Base-by-base conservation (phyloP, 1,139 yeast genomes). In the Kodamaea alishanica region DNA sequence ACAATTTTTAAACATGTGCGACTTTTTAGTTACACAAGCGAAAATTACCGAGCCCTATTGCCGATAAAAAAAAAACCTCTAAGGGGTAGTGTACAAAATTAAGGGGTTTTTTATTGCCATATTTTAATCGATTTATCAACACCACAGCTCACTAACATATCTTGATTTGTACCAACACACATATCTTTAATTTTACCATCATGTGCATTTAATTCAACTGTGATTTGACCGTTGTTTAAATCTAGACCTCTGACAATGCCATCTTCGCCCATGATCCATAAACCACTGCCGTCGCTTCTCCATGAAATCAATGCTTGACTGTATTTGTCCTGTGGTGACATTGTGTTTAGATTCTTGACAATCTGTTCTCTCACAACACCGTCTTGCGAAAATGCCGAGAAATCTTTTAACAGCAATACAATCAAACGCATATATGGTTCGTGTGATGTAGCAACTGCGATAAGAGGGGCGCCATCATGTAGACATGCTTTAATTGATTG, bases 221-320 rank as follows among this genome's bases (percentile, higher is more conserved):
- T 48, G 46, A 63, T 37, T 46, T 58, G 22, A 58, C 63, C 57
- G 11, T 46, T 50, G 3, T 44, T 37, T 5, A 70, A 41, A 52
- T 81, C 84, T 7, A 81, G 49, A 0, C 87, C 92, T 37, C 87
- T 55, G 10, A 82, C 57, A 0, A 64, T 45, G 0, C 94, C 95
- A 49, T 80, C 87, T 49, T 84, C 94, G 6, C 88, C 82, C 35
- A 79, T 70, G 0, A 82, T 68, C 83, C 92, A 79, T 0, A 84
- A 43, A 0, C 92, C 92, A 24, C 47, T 51, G 2, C 52, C 47
- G 10, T 39, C 40, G 22, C 43, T 50, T 35, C 72, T 52, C 73
- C 76, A 68, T 10, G 55, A 46, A 2, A 84, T 55, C 10, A 68
- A 54, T 0, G 88, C 77, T 43, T 69, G 76, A 2, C 87, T 79